Evolutionary conservation across 176 grass and related monocot species (phyloP).

Genomic region (Melocanna baccifera): DNA sequence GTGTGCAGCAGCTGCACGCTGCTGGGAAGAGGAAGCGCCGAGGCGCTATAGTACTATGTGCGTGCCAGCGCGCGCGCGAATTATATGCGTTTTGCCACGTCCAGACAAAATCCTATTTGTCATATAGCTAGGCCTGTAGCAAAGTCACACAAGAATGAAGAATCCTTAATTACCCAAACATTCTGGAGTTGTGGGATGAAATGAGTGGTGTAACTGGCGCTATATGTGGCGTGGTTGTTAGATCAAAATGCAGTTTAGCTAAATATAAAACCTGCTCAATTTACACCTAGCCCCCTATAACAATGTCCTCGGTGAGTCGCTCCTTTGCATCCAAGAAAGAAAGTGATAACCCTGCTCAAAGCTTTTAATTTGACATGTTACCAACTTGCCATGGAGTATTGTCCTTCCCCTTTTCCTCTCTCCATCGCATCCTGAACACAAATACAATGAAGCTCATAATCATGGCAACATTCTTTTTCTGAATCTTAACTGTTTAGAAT

Average conservation of each 20-base stretch:
- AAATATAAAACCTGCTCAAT: background rate
- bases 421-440: background rate
- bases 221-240: background rate
- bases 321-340: background rate
- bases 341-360: background rate
- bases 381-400: constrained; percentile 2
- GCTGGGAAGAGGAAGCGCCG: background rate
- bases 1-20: background rate
- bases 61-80: background rate
- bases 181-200: background rate
- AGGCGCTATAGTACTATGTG: background rate
- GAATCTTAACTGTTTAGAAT: background rate
- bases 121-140: background rate
- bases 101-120: background rate
- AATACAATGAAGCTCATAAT: background rate
- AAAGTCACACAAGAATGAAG: background rate
- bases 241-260: background rate
- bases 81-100: constrained; percentile 7
- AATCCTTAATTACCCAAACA: too few species aligned
- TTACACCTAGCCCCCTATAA: background rate
- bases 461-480: background rate
- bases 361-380: background rate
- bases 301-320: background rate
- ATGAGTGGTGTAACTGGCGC: background rate
- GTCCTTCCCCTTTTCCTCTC: background rate